phyloP scores from a whole-genome alignment of 1,284 basidiomycete genomes.

The Pyrrhoderma lamaoense region DNA sequence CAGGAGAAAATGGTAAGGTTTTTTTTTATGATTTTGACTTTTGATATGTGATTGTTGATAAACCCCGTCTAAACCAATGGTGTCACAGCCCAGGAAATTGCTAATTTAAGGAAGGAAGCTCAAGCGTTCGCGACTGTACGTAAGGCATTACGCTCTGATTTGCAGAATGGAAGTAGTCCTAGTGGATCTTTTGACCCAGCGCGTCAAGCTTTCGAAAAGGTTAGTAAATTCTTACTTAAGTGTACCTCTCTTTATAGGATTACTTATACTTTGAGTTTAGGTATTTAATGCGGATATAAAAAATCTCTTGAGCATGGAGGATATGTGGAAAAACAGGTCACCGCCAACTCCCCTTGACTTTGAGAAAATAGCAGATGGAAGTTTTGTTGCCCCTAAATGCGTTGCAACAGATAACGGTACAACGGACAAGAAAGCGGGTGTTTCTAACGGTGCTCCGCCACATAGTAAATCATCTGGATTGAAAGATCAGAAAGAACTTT shows the following conservation, averaged over 20 bases:
- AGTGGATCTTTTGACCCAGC: conserved; percentile 43
- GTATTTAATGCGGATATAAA: conserved; percentile 87
- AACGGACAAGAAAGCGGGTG: conserved; percentile 21
- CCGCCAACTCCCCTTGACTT: conserved; percentile 83
- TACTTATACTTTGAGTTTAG: conserved; percentile 31
- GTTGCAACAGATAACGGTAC: conserved; percentile 2
- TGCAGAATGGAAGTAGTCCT: conserved; percentile 8
- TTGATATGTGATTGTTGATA: background rate
- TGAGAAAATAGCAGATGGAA: conserved; percentile 56
- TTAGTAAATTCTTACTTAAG: conserved; percentile 26
- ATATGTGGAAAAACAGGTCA: conserved; percentile 92
- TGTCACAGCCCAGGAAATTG: conserved; percentile 78
- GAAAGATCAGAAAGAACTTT: conserved; percentile 75
- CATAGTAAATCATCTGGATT: conserved; percentile 34
- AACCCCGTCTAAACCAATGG: background rate
- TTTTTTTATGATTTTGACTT: background rate
- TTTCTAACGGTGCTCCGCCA: conserved; percentile 17
- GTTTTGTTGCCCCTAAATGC: conserved; percentile 40
- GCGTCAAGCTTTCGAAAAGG: conserved; percentile 80
- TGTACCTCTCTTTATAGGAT: background rate
- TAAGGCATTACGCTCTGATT: conserved; percentile 42
- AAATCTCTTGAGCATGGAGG: conserved; percentile 89
- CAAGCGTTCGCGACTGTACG: conserved; percentile 82
- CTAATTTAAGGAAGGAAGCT: conserved; percentile 82
- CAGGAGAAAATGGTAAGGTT: conserved; percentile 76